These are phyloP conservation scores for Umbelopsis sp. DNA, from an alignment of 371 early-diverging fungal species.

Conservation along the genomic window DNA sequence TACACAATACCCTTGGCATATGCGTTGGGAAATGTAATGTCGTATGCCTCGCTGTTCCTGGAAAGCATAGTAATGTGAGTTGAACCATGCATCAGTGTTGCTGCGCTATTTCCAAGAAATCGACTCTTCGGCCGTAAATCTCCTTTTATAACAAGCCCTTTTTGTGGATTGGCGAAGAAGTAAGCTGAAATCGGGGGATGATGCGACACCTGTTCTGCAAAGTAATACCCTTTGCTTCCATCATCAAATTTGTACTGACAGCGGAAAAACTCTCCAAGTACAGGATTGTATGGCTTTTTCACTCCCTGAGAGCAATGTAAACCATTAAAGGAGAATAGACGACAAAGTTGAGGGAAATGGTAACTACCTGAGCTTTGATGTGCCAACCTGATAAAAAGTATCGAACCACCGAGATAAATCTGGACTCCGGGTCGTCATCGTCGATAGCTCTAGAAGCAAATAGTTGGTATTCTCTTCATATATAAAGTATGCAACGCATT, in stretches of 20 bases:
- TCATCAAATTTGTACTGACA: conserved; percentile 76
- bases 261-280: conserved; percentile 94
- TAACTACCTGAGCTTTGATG: conserved; percentile 84
- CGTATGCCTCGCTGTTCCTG: conserved; percentile 74
- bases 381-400: conserved; percentile 97
- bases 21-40: conserved; percentile 87
- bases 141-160: conserved; percentile 80
- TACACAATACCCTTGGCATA: conserved; percentile 87
- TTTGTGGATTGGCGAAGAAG: conserved; percentile 84
- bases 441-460: not conserved
- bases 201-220: conserved; percentile 96
- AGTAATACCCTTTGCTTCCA: conserved; percentile 75
- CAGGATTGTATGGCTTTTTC: conserved; percentile 97
- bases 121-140: conserved; percentile 86
- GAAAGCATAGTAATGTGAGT: conserved; percentile 63
- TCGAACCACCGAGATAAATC: conserved; percentile 86
- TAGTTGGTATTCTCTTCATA: not conserved
- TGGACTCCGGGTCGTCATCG: conserved; percentile 15
- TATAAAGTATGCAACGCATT: not conserved
- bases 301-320: conserved; percentile 70
- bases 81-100: conserved; percentile 85
- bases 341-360: not conserved
- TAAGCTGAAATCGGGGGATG: conserved; percentile 94
- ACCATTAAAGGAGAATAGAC: not conserved
- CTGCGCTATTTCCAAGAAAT: conserved; percentile 93